Percentiles rank a stretch among this genome's conserved stretches.
Conservation (phyloP, 768 basidiomycete genomes). For the Leccinum uliginosum region DNA sequence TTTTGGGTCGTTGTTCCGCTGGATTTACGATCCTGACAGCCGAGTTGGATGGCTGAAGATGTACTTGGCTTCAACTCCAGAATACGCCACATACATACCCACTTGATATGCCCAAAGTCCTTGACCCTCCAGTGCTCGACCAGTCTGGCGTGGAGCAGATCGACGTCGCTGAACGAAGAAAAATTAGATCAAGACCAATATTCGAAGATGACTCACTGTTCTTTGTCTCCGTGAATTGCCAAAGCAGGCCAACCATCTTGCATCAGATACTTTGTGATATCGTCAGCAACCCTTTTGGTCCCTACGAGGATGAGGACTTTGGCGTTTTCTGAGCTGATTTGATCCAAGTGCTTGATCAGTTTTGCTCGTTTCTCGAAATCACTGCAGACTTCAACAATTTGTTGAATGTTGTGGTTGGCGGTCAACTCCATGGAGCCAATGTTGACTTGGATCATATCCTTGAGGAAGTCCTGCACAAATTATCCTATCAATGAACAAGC, state of each 20-base stretch:
- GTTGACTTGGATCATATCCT: constrained; percentile 97
- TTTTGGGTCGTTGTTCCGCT: constrained; percentile 39
- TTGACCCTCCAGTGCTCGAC: constrained; percentile 39
- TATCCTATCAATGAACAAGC: constrained; percentile 1
- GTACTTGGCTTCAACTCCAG: too few species aligned
- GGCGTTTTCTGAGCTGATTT: constrained; percentile 93
- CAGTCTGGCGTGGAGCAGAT: constrained; percentile 71
- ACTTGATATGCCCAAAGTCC: constrained; percentile 67
- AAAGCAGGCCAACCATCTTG: constrained; percentile 99
- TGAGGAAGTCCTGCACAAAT: constrained; percentile 74
- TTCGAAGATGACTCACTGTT: constrained; percentile 61
- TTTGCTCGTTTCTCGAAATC: constrained; percentile 97
- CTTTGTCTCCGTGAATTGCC: constrained; percentile 99
- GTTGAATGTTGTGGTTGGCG: constrained; percentile 96
- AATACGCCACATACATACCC: constrained; percentile 70
- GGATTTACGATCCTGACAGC: constrained; percentile 75
- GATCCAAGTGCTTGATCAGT: constrained; percentile 94
- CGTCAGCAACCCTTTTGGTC: constrained; percentile 96
- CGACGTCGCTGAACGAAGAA: constrained; percentile 63
- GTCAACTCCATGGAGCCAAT: constrained; percentile 98
- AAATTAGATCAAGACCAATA: constrained; percentile 1
- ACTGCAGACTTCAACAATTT: constrained; percentile 94
- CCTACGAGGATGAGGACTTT: constrained; percentile 99
- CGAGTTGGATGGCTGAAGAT: constrained; percentile 46
- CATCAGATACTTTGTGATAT: constrained; percentile 95